phyloP scores from a whole-genome alignment of 2,329 filamentous ascomycete species.

The Mollisia scopiformis region DNA sequence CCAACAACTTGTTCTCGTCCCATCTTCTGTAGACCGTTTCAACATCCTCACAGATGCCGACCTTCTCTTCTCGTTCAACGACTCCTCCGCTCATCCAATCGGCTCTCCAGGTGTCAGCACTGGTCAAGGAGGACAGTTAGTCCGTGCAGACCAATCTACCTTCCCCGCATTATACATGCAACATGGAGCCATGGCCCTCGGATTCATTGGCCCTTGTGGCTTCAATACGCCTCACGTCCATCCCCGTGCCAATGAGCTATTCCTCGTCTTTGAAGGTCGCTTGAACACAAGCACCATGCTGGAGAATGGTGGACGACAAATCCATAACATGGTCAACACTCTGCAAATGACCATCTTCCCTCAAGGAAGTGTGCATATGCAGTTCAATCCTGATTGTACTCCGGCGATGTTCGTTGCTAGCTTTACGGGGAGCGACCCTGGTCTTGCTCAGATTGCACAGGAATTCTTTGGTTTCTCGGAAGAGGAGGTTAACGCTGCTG shows the following conservation, averaged over 20 bases:
- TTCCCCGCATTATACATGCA: constrained; percentile 56
- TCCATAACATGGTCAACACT: neutral
- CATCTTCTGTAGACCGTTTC: neutral
- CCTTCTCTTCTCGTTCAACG: neutral
- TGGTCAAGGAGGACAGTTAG: neutral
- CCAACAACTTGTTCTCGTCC: neutral
- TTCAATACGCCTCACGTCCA: constrained; percentile 59
- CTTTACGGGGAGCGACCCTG: constrained; percentile 39
- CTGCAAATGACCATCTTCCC: constrained; percentile 56
- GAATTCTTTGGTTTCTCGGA: constrained; percentile 38
- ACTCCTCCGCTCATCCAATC: neutral
- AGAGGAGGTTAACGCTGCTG: constrained; percentile 27
- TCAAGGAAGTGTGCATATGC: constrained; percentile 54
- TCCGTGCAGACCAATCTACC: constrained; percentile 27
- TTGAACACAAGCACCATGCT: constrained; percentile 42
- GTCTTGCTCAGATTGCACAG: constrained; percentile 39
- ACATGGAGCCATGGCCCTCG: constrained; percentile 40
- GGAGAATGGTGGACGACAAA: neutral
- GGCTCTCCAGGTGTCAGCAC: neutral
- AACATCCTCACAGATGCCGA: neutral
- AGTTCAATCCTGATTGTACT: constrained; percentile 57
- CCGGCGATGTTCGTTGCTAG: constrained; percentile 51
- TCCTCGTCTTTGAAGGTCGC: constrained; percentile 49
- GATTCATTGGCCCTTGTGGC: constrained; percentile 52
- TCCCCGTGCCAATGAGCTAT: constrained; percentile 54